phyloP scores from a whole-genome alignment of 1,284 basidiomycete genomes.

The Hypsizygus ulmarius region DNA sequence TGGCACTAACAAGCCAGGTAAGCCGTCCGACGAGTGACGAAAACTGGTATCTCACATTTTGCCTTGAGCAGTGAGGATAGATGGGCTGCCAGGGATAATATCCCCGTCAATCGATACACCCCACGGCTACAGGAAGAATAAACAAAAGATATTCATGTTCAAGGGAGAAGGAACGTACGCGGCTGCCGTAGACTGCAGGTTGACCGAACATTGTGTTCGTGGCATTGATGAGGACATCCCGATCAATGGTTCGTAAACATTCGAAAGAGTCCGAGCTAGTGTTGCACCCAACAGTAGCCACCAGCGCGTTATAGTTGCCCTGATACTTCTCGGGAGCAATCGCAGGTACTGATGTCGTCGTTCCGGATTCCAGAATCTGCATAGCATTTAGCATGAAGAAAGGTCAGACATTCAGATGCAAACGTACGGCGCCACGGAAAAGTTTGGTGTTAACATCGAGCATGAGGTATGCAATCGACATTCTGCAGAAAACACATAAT shows the following conservation, averaged over 20 bases:
- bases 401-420: background rate
- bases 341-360: slow-evolving; percentile 21
- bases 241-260: slow-evolving; percentile 20
- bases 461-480: slow-evolving; percentile 22
- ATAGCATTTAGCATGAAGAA: background rate
- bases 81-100: slow-evolving; percentile 21
- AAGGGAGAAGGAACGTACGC: slow-evolving; percentile 10
- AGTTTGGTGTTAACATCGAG: slow-evolving; percentile 12
- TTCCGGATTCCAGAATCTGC: slow-evolving; percentile 21
- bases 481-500: slow-evolving; percentile 5
- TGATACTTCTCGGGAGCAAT: slow-evolving; percentile 17
- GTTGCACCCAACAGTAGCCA: slow-evolving; percentile 18
- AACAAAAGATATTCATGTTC: background rate
- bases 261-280: slow-evolving; percentile 17
- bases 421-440: slow-evolving; percentile 18
- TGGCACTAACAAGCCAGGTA: slow-evolving; percentile 11
- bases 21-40: background rate
- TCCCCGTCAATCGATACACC: slow-evolving; percentile 22
- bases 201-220: slow-evolving; percentile 16
- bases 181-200: slow-evolving; percentile 15
- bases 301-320: slow-evolving; percentile 20
- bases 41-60: slow-evolving; percentile 15
- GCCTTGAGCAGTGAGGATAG: slow-evolving; percentile 20
- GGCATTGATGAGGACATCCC: slow-evolving; percentile 17
- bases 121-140: slow-evolving; percentile 18